A percentile compares a stretch with the other conserved stretches of the same genome.
phyloP scores from a whole-genome alignment of 2,329 filamentous ascomycete genomes.

The Hymenoscyphus linearis region DNA sequence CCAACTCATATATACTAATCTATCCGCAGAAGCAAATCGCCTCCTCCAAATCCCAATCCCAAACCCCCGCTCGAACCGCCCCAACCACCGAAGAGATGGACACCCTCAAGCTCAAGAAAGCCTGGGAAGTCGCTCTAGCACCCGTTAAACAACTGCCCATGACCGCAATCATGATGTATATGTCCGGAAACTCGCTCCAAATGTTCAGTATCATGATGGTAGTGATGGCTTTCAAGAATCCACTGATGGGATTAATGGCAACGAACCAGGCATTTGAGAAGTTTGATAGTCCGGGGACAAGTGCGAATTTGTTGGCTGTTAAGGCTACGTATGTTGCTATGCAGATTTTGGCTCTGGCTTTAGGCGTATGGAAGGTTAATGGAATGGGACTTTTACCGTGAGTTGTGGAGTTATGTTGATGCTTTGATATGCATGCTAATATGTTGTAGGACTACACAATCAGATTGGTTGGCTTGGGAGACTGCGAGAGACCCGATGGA shows the following conservation, averaged over 20 bases:
- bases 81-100: slow-evolving; percentile 84
- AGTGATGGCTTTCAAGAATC: slow-evolving; percentile 97
- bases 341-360: slow-evolving; percentile 74
- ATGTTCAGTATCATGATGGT: slow-evolving; percentile 99
- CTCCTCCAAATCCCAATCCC: slow-evolving; percentile 33
- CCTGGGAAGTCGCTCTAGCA: slow-evolving; percentile 92
- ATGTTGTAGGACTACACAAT: slow-evolving; percentile 71
- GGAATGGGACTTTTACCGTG: slow-evolving; percentile 91
- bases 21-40: slow-evolving; percentile 35
- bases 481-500: slow-evolving; percentile 32
- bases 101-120: slow-evolving; percentile 94
- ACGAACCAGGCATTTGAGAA: slow-evolving; percentile 86
- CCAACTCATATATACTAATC: slow-evolving; percentile 12
- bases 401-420: slow-evolving; percentile 35
- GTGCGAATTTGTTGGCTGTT: slow-evolving; percentile 67
- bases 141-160: slow-evolving; percentile 93
- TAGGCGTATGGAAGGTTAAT: slow-evolving; percentile 96
- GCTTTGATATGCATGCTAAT: slow-evolving; percentile 27
- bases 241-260: slow-evolving; percentile 74
- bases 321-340: slow-evolving; percentile 85
- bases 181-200: slow-evolving; percentile 96
- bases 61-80: slow-evolving; percentile 49
- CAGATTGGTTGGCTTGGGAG: slow-evolving; percentile 98
- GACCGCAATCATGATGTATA: slow-evolving; percentile 99
- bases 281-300: slow-evolving; percentile 79